Evolutionary conservation across 768 basidiomycete species (phyloP), one percentile per base, ranked within the genome.

Genomic region (Leccinum incarnatum): DNA sequence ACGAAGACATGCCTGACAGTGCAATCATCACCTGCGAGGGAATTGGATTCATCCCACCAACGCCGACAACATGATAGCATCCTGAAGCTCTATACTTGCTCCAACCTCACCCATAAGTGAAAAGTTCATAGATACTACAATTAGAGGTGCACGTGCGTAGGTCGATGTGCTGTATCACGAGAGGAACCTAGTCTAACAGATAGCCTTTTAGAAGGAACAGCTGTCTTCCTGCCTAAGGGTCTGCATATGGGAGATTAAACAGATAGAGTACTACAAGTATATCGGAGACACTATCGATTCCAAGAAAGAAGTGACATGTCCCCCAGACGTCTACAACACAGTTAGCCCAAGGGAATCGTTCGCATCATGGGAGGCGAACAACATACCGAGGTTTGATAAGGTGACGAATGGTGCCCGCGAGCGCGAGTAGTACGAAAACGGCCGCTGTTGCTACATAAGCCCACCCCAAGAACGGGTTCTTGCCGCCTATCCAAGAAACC

Each of bases 391-490:
- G 97, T 71, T 88, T 94, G 75, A 98, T 82, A 58, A 97, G 76
- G 77, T 99, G 96, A 58, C 95, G 84, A 51, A 91, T 83, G n/a
- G 94, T 91, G 25, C 97, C 93, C 25, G 87, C 81, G 51, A 98
- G 73, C 25, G 93, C 95, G 45, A 99, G 83, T 12, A 92, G 78
- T 17, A 98, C 86, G 70, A 97, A 98, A 15, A 98, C 79, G 17
- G 82, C 84, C 2, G 95, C 86, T 1, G 94, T 85, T 15, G 88
- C 95, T 48, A 99, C 88, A 69, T 99, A 99, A 2, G 95, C 93
- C 94, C 95, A 98, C 8, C 97, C 97, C 19, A 99, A 81, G 86
- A 99, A 99, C 1, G 95, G 87, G 67, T 99, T 98, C 77, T 96
- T 95, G 42, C 97, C 97, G 11, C 97, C 97, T 70, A 97, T 93